Percentiles rank a stretch among this genome's conserved stretches.
These are phyloP conservation scores for Podila verticillata DNA, from an alignment of 192 early-diverging fungal genomes.

Conservation along the genomic window DNA sequence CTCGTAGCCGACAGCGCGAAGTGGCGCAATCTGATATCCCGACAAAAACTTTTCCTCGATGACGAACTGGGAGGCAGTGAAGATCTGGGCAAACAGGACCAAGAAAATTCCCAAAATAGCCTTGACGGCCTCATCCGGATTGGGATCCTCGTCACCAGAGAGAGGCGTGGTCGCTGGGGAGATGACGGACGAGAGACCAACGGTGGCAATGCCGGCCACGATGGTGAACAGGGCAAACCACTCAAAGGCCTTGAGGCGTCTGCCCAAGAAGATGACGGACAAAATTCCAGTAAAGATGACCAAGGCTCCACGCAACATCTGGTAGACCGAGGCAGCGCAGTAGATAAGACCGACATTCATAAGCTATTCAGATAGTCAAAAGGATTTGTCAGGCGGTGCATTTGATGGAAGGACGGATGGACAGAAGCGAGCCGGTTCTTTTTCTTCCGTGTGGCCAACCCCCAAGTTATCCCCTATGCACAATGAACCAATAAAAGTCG, in stretches of 20 bases:
- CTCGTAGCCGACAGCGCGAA: constrained; percentile 94
- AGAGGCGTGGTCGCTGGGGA: constrained; percentile 20
- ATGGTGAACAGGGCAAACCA: constrained; percentile 87
- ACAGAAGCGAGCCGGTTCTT: too few species aligned
- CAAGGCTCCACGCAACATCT: constrained; percentile 96
- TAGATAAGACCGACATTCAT: constrained; percentile 99
- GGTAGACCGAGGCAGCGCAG: constrained; percentile 89
- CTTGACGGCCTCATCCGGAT: constrained; percentile 48
- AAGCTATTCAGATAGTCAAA: constrained; percentile 55
- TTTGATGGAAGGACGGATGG: too few species aligned
- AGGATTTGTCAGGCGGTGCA: background rate
- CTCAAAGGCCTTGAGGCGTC: constrained; percentile 79
- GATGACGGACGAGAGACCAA: constrained; percentile 75
- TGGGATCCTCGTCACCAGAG: constrained; percentile 28
- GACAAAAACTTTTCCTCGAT: constrained; percentile 94
- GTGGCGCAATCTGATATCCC: constrained; percentile 80
- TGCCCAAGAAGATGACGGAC: constrained; percentile 84
- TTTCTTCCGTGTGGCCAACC: background rate
- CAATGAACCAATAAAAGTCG: too few species aligned
- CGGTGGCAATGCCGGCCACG: constrained; percentile 88
- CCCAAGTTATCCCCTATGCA: background rate
- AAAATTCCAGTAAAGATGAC: constrained; percentile 96
- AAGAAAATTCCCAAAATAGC: constrained; percentile 83
- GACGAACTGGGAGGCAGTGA: constrained; percentile 96
- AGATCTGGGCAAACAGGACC: constrained; percentile 90